Percentiles rank a stretch among this genome's conserved stretches.
Evolutionary conservation across 495 filamentous ascomycete species (phyloP).

Genomic region (Penicillium lagena): DNA sequence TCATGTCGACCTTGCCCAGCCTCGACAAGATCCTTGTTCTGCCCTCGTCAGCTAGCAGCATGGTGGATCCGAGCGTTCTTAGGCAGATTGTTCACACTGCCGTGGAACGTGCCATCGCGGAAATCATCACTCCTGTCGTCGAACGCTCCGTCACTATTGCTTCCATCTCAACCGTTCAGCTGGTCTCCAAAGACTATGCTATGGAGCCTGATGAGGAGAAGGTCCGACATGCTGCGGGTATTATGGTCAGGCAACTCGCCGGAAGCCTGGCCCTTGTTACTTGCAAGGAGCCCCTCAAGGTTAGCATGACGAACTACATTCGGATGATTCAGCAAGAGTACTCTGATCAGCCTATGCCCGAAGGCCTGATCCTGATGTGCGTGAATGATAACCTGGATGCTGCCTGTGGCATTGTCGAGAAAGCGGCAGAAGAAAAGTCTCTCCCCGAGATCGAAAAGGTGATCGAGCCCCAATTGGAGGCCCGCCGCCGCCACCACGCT

Average conservation of each 20-base stretch:
- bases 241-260: conserved; percentile 86
- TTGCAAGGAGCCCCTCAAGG: conserved; percentile 91
- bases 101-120: conserved; percentile 78
- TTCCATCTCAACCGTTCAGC: conserved; percentile 86
- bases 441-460: conserved; percentile 90
- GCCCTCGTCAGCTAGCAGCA: conserved; percentile 67
- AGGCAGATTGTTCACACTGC: conserved; percentile 77
- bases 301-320: conserved; percentile 95
- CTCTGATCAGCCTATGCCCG: conserved; percentile 71
- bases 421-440: conserved; percentile 87
- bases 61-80: conserved; percentile 61
- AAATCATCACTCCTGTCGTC: conserved; percentile 95
- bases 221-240: conserved; percentile 76
- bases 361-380: conserved; percentile 90
- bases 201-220: conserved; percentile 86
- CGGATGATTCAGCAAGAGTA: conserved; percentile 65
- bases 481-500: conserved; percentile 63
- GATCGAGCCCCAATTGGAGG: conserved; percentile 68
- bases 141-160: conserved; percentile 97
- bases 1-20: conserved; percentile 72
- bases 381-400: conserved; percentile 96
- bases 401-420: conserved; percentile 87
- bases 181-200: conserved; percentile 93
- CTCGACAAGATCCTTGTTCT: conserved; percentile 66
- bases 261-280: conserved; percentile 94